Evolutionary conservation across 495 filamentous ascomycete species (phyloP), one percentile per base, ranked within the genome.

Genomic region (Xylaria castorea): DNA sequence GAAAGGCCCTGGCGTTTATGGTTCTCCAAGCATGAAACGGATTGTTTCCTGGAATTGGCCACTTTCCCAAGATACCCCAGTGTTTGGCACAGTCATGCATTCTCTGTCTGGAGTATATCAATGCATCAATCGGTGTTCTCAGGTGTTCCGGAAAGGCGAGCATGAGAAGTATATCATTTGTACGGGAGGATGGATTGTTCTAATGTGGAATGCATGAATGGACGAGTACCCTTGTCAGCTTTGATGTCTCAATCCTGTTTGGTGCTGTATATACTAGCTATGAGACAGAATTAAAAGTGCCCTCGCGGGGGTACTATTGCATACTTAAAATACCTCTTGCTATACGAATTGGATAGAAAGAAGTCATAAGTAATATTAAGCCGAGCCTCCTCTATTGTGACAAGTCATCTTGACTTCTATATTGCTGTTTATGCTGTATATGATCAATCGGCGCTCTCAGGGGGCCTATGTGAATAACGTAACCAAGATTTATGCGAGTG

Each of bases 121-220:
- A 36, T 67, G 70, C 53, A 67, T 72, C 34, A 67, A n/a, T 14
- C n/a, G 60, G 46, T 57, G 53, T 67, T 66, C 18, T 57, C 9
- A 50, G 63, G 62, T 22, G 63, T 66, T 65, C 12, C 5, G 22
- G 40, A 2, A 38, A 60, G 18, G 16, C 16, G 20, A 58, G 55
- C 32, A 42, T 40, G 20, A 53, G 57, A 50, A 38, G 38, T 40
- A 44, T 38, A 20, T 51, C 2, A 61, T 58, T 42, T 67, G 1
- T 1, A 48, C 20, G 5, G 7, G n/a, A 30, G 36, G 48, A 40
- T 46, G 60, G 22, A 42, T 57, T 38, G 11, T 36, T 27, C 14
- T 30, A 1, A 25, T 1, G 46, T 40, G 36, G 48, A 65, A 71
- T 57, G 60, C 44, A 53, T 48, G 32, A 22, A 48, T 34, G 38